Conservation (phyloP, 305 asterid genomes). For the Rubia tinctorum region DNA sequence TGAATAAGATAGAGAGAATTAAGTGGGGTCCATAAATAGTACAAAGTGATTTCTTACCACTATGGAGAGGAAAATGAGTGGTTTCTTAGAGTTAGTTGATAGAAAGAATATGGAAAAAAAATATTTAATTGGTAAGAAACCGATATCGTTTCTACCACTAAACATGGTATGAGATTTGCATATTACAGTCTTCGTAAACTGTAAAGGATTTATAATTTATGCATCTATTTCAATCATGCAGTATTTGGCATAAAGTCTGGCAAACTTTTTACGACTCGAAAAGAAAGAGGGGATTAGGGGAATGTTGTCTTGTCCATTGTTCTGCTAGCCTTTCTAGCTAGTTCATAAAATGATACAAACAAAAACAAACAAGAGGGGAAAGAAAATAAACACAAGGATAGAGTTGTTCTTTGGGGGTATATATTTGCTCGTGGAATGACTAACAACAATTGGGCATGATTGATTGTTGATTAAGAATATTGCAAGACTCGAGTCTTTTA, state of each 20-base stretch:
- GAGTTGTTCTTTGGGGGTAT: neutral
- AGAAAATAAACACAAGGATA: neutral
- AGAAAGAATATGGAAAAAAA: no score
- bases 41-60: no score
- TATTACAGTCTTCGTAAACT: neutral
- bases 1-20: no score
- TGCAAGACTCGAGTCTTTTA: neutral
- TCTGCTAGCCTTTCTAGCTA: neutral
- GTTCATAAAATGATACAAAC: constrained; percentile 9
- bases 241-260: constrained; percentile 3
- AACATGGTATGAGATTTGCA: no score
- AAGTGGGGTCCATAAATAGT: no score
- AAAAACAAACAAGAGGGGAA: neutral
- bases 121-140: no score
- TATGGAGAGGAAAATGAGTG: no score
- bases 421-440: constrained; percentile 10
- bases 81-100: no score
- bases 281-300: neutral
- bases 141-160: no score
- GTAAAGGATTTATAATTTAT: neutral
- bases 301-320: constrained; percentile 16
- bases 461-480: neutral
- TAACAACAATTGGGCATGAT: neutral
- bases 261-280: constrained; percentile 9
- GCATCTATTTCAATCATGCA: constrained; percentile 18